Base-by-base conservation (phyloP, 2,329 filamentous ascomycete genomes). In the Trichoderma cornu-damae region DNA sequence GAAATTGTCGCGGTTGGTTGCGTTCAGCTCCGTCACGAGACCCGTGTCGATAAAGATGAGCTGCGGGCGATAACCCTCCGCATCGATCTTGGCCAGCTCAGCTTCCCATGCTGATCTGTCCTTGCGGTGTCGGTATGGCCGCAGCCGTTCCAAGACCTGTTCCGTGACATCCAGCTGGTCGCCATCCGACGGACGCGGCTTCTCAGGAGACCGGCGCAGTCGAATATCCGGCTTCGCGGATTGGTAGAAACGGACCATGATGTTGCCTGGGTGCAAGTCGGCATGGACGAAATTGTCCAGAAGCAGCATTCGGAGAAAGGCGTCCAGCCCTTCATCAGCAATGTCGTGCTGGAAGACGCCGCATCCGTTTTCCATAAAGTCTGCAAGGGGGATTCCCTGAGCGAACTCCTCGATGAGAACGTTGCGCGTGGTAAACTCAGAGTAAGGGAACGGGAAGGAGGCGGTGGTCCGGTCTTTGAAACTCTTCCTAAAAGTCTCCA, bases 211-310 rank as follows among this genome's bases (percentile, higher is more conserved):
- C 28, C 63, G 66, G 47, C 66, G 64, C 11, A 71, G 57, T 3
- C 66, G 68, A 1, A 95, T 75, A 48, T 87, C 83, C 0, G 93
- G 82, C 60, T 86, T 81, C 12, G 85, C 84, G 0, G 92, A 85
- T 66, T 93, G 86, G 73, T 97, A 96, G 76, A 99, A 99, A 61
- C 95, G 90, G 46, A 99, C 93, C 92, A 99, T 97, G 73, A 99
- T 97, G 70, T 99, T 99, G 24, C 94, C 94, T 0, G 94, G 94
- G 69, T 99, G 94, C 28, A 99, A 76, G 69, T 99, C 94, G 4
- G 94, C 93, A 68, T 99, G 94, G 24, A 96, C 87, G 70, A 99
- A 99, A 70, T 99, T 99, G 72, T 99, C 94, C 37, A 99, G 87
- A 11, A 99, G 80, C 14, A 99, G 77, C 94, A 99, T 99, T 66